These are phyloP conservation scores for Candida silvicultrix DNA, from an alignment of 805 yeast species.

Conservation along the genomic window DNA sequence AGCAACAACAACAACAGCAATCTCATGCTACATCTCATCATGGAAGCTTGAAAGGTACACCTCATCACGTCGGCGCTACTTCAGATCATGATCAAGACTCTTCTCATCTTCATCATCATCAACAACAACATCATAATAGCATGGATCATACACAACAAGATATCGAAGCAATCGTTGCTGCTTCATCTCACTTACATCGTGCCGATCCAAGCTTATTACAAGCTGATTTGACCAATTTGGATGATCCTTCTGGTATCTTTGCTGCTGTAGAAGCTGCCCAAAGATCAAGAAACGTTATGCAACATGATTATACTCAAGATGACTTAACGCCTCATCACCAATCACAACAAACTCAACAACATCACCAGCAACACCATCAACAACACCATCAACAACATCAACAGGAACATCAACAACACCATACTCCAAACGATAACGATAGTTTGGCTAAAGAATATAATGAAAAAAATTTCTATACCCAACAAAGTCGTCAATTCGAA, in stretches of 20 bases:
- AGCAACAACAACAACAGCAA: neutral
- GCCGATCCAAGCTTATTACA: slow-evolving; percentile 14
- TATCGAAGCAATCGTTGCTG: slow-evolving; percentile 1
- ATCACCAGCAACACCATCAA: slow-evolving; percentile 6
- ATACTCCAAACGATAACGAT: neutral
- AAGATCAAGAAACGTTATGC: slow-evolving; percentile 4
- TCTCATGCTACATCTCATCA: neutral
- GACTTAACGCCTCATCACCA: slow-evolving; percentile 15
- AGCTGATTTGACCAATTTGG: slow-evolving; percentile 16
- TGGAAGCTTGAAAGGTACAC: neutral
- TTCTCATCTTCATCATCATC: neutral
- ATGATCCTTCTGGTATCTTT: slow-evolving; percentile 25
- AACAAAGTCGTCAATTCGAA: slow-evolving; percentile 7
- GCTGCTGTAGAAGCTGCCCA: slow-evolving; percentile 61
- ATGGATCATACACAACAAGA: slow-evolving; percentile 1
- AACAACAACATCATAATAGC: neutral
- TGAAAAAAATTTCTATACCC: neutral
- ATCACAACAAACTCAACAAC: slow-evolving; percentile 14
- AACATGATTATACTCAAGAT: slow-evolving; percentile 5
- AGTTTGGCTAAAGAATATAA: neutral
- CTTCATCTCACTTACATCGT: slow-evolving; percentile 7
- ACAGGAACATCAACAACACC: slow-evolving; percentile 4
- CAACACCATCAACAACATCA: slow-evolving; percentile 4
- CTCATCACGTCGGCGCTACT: slow-evolving; percentile 9
- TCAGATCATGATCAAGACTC: slow-evolving; percentile 2